These are phyloP conservation scores for Thermomucor indicae-seudaticae DNA, from an alignment of 371 early-diverging fungal genomes.

Conservation along the genomic window DNA sequence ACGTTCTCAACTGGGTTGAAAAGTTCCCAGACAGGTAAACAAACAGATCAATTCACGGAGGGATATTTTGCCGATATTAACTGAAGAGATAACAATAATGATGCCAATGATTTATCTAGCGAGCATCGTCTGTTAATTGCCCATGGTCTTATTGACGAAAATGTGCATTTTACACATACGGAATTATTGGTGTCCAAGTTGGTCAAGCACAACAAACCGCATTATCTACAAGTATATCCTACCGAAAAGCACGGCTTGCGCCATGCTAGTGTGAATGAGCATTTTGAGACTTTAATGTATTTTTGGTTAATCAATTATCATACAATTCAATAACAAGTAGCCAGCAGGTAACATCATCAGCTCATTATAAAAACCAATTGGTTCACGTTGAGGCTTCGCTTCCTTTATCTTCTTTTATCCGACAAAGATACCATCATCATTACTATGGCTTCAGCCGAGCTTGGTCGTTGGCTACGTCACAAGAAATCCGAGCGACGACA, in stretches of 20 bases:
- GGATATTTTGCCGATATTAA: no score
- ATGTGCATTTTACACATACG: slow-evolving; percentile 75
- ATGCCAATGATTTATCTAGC: slow-evolving; percentile 15
- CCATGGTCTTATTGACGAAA: slow-evolving; percentile 81
- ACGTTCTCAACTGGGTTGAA: slow-evolving; percentile 49
- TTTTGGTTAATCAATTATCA: slow-evolving; percentile 65
- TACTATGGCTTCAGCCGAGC: no score
- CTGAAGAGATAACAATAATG: not conserved
- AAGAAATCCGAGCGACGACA: no score
- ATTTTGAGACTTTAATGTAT: slow-evolving; percentile 78
- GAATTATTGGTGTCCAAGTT: slow-evolving; percentile 56
- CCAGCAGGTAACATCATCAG: no score
- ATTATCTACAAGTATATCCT: slow-evolving; percentile 66
- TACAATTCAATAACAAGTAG: slow-evolving; percentile 17
- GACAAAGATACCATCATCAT: no score
- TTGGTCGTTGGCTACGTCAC: no score
- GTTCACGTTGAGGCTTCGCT: no score
- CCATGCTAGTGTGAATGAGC: slow-evolving; percentile 66
- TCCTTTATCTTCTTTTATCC: no score
- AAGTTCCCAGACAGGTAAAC: slow-evolving; percentile 62
- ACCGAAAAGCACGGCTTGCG: slow-evolving; percentile 77
- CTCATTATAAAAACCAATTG: no score
- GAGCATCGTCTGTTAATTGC: slow-evolving; percentile 68
- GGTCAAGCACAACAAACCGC: slow-evolving; percentile 54
- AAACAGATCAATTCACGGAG: no score